A percentile compares a stretch with the other conserved stretches of the same genome.
These are phyloP conservation scores for Crithidia bombi DNA, from an alignment of 208 protist species.

Conservation along the genomic window DNA sequence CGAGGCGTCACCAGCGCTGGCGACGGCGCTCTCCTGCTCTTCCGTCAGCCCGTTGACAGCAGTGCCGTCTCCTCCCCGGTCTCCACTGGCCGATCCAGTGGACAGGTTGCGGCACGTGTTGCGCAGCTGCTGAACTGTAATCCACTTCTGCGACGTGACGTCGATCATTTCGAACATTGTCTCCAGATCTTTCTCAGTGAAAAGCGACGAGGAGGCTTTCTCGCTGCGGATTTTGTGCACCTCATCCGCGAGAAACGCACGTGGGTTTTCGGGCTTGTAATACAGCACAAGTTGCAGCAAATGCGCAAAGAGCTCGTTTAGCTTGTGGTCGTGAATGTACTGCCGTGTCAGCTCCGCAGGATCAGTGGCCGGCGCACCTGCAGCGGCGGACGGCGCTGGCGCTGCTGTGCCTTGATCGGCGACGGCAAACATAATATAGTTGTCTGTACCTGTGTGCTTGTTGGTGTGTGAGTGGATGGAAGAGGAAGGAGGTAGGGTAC, in stretches of 20 bases:
- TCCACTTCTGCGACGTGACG: constrained; percentile 84
- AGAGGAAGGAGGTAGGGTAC: not conserved
- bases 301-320: constrained; percentile 88
- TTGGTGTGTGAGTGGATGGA: not conserved
- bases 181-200: constrained; percentile 87
- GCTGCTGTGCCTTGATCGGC: not conserved
- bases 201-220: constrained; percentile 71
- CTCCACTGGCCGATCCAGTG: constrained; percentile 31
- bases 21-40: constrained; percentile 68
- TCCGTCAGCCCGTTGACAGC: constrained; percentile 33
- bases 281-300: constrained; percentile 90
- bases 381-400: not conserved
- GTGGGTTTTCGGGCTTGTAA: constrained; percentile 79
- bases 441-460: not conserved
- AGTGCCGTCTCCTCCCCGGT: constrained; percentile 2
- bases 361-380: constrained; percentile 10
- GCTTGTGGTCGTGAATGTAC: constrained; percentile 81
- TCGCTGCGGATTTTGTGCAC: constrained; percentile 70
- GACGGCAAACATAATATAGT: constrained; percentile 18
- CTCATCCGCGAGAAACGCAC: constrained; percentile 77
- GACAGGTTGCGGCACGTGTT: constrained; percentile 89
- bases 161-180: constrained; percentile 94
- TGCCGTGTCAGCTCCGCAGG: constrained; percentile 43
- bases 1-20: constrained; percentile 65
- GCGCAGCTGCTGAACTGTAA: constrained; percentile 84